These are phyloP conservation scores for Phaeoacremonium minimum DNA, from an alignment of 2,329 filamentous ascomycete genomes.

Conservation along the genomic window DNA sequence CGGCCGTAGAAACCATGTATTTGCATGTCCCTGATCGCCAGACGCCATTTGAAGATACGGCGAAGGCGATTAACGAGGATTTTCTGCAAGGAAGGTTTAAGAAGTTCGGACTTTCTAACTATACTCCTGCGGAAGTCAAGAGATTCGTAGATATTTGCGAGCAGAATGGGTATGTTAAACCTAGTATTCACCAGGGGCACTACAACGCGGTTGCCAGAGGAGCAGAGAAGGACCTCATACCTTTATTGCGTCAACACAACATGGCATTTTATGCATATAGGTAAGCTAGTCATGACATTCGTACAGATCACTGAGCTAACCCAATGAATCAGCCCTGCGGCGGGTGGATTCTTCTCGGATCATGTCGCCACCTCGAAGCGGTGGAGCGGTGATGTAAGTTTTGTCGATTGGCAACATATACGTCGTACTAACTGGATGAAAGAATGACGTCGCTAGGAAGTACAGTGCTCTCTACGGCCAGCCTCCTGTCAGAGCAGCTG, in stretches of 20 bases:
- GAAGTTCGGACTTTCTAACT: constrained; percentile 34
- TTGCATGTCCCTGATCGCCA: constrained; percentile 2
- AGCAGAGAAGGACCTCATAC: constrained; percentile 29
- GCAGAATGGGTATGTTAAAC: constrained; percentile 25
- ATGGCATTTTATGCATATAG: constrained; percentile 31
- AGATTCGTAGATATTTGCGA: constrained; percentile 26
- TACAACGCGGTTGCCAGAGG: constrained; percentile 32
- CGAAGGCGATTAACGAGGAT: constrained; percentile 27
- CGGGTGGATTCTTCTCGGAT: constrained; percentile 10
- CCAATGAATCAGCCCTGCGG: constrained; percentile 4
- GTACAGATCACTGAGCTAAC: not conserved
- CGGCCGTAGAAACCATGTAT: constrained; percentile 2
- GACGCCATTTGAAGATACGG: constrained; percentile 32
- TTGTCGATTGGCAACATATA: too few relatives aligned
- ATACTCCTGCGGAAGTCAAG: constrained; percentile 27
- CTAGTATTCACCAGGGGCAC: constrained; percentile 32
- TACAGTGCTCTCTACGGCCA: constrained; percentile 21
- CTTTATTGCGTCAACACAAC: constrained; percentile 24
- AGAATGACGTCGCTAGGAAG: constrained; percentile 12
- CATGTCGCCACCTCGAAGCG: too few relatives aligned
- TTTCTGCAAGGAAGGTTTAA: constrained; percentile 30
- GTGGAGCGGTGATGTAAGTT: too few relatives aligned
- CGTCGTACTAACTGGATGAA: too few relatives aligned
- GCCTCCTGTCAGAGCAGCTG: constrained; percentile 18
- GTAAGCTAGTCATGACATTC: not conserved